A percentile compares a stretch with the other conserved stretches of the same genome.
Conservation (phyloP, 441 rosid species). For the Sinapis alba region DNA sequence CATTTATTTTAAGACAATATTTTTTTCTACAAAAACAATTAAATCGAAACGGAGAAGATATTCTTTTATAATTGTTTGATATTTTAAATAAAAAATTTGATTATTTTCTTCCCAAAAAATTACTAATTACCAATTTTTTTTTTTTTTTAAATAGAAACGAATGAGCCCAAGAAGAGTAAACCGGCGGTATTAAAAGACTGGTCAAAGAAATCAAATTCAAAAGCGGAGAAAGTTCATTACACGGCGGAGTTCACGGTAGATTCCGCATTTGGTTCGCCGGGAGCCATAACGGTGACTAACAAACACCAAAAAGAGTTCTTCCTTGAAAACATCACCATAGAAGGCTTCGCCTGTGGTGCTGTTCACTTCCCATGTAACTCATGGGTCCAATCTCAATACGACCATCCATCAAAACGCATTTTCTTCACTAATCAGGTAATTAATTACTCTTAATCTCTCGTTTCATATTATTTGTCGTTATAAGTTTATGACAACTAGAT, state of each 20-base stretch:
- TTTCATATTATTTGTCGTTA: too few relatives aligned
- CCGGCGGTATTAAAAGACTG: conserved; percentile 74
- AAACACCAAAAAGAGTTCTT: conserved; percentile 89
- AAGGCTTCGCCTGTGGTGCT: conserved; percentile 79
- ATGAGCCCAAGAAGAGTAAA: conserved; percentile 68
- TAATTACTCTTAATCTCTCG: not conserved
- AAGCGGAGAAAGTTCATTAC: conserved; percentile 80
- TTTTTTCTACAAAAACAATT: too few relatives aligned
- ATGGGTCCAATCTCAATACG: conserved; percentile 82
- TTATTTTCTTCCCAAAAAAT: not conserved
- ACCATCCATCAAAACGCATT: conserved; percentile 64
- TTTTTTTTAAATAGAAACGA: conserved; percentile 55
- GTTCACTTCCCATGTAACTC: conserved; percentile 92
- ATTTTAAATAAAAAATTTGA: not conserved
- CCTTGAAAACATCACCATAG: conserved; percentile 77
- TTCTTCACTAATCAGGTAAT: conserved; percentile 88
- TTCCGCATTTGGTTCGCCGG: conserved; percentile 76
- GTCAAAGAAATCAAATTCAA: conserved; percentile 71
- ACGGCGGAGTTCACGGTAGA: conserved; percentile 78
- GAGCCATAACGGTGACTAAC: conserved; percentile 77
- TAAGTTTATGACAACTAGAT: too few relatives aligned
- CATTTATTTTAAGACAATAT: too few relatives aligned
- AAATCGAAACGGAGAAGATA: too few relatives aligned
- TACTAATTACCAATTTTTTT: not conserved
- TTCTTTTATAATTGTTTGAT: not conserved